These are phyloP conservation scores for Backusella morwellensis DNA, from an alignment of 192 early-diverging fungal species.

Conservation along the genomic window DNA sequence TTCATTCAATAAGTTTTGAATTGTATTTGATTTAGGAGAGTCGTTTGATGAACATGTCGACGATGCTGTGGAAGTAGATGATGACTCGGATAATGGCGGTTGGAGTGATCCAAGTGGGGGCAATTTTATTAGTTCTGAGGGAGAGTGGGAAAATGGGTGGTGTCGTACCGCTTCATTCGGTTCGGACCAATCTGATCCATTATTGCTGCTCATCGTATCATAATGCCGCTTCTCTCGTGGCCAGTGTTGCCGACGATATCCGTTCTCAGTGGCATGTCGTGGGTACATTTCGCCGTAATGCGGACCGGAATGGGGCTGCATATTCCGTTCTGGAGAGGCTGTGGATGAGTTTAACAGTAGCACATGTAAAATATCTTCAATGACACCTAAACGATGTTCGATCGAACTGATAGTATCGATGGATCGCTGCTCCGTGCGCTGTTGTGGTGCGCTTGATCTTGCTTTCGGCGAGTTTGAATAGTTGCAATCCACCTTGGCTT, in stretches of 20 bases:
- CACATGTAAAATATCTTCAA: conserved; percentile 22
- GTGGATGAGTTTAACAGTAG: conserved; percentile 8
- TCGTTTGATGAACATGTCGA: conserved; percentile 10
- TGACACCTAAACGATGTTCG: conserved; percentile 12
- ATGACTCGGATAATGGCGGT: conserved; percentile 16
- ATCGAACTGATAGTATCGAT: conserved; percentile 15
- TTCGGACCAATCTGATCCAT: background rate
- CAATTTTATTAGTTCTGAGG: background rate
- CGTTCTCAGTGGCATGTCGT: background rate
- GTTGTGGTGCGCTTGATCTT: conserved; percentile 3
- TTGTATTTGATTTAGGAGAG: conserved; percentile 8
- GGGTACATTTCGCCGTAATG: conserved; percentile 19
- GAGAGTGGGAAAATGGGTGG: background rate
- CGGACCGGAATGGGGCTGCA: conserved; percentile 18
- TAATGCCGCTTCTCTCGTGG: conserved; percentile 1
- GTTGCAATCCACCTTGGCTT: conserved; percentile 17
- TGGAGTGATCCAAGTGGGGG: background rate
- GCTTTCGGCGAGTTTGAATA: conserved; percentile 19
- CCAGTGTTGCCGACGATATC: conserved; percentile 3
- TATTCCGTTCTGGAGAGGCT: conserved; percentile 11
- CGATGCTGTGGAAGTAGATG: conserved; percentile 17
- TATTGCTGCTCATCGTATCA: background rate
- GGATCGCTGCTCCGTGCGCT: conserved; percentile 9
- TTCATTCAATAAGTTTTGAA: conserved; percentile 5
- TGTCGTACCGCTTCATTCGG: background rate